These are phyloP conservation scores for Dipsacomyces acuminosporus DNA, from an alignment of 371 early-diverging fungal genomes.

Conservation along the genomic window DNA sequence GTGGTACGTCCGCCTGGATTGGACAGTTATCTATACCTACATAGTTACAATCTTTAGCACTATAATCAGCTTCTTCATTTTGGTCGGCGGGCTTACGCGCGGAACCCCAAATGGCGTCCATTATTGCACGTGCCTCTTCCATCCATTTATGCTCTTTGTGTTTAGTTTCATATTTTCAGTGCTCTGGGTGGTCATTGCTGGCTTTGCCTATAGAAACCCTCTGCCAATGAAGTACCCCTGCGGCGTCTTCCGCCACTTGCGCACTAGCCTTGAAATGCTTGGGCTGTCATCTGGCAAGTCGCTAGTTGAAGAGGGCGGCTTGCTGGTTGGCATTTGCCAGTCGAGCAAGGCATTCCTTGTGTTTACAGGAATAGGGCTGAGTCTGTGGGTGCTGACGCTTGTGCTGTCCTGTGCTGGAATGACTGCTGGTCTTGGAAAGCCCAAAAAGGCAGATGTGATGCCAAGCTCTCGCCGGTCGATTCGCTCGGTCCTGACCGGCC, in stretches of 20 bases:
- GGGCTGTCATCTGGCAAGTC: conserved; percentile 34
- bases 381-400: conserved; percentile 31
- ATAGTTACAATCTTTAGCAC: conserved; percentile 25
- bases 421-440: conserved; percentile 16
- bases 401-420: conserved; percentile 27
- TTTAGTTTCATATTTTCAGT: conserved; percentile 28
- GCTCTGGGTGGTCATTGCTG: conserved; percentile 36
- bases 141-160: conserved; percentile 18
- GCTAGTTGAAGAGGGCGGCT: conserved; percentile 30
- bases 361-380: conserved; percentile 27
- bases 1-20: conserved; percentile 35
- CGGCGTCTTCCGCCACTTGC: conserved; percentile 29
- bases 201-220: conserved; percentile 39
- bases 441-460: conserved; percentile 2
- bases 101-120: conserved; percentile 5
- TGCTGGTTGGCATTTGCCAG: conserved; percentile 40
- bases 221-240: conserved; percentile 41
- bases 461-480: conserved; percentile 11
- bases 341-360: conserved; percentile 41
- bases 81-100: conserved; percentile 24
- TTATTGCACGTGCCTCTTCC: conserved; percentile 20
- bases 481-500: conserved; percentile 3
- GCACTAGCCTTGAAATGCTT: conserved; percentile 27
- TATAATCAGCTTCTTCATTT: conserved; percentile 15
- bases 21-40: conserved; percentile 38